Conservation (phyloP, 2,329 filamentous ascomycete genomes). For the Diaporthe humulicola region DNA sequence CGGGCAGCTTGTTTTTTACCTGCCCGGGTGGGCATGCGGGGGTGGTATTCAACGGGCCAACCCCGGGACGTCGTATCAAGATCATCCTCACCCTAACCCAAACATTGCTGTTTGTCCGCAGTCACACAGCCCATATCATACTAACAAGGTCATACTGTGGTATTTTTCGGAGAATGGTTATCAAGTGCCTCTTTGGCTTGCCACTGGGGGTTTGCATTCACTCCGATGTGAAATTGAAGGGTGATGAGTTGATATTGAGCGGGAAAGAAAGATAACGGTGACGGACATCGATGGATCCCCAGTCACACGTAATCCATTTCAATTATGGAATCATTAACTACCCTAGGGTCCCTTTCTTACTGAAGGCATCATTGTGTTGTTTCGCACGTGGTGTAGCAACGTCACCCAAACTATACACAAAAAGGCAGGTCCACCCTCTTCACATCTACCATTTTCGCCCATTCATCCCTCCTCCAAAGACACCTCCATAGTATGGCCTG, state of each 20-base stretch:
- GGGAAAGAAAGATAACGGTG: not conserved
- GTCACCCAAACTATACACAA: too few species aligned
- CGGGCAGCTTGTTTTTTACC: not conserved
- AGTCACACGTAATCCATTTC: not conserved
- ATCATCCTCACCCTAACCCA: constrained; percentile 9
- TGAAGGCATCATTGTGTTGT: not conserved
- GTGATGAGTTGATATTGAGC: not conserved
- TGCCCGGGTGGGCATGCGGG: constrained; percentile 13
- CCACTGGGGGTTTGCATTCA: not conserved
- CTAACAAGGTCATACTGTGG: not conserved
- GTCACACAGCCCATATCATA: not conserved
- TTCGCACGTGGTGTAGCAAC: not conserved
- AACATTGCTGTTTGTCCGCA: not conserved
- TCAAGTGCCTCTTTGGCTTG: not conserved
- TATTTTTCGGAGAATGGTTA: not conserved
- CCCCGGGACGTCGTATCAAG: not conserved
- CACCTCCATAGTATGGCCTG: constrained; percentile 3
- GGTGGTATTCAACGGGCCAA: not conserved
- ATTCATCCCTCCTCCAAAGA: constrained; percentile 13
- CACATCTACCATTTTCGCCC: constrained; percentile 12
- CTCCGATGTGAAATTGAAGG: not conserved
- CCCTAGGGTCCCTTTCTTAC: too few species aligned
- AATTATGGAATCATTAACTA: not conserved
- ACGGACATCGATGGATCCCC: not conserved
- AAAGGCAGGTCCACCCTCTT: not conserved